Evolutionary conservation across 1,284 basidiomycete species (phyloP).

Genomic region (Cryptococcus sp.): DNA sequence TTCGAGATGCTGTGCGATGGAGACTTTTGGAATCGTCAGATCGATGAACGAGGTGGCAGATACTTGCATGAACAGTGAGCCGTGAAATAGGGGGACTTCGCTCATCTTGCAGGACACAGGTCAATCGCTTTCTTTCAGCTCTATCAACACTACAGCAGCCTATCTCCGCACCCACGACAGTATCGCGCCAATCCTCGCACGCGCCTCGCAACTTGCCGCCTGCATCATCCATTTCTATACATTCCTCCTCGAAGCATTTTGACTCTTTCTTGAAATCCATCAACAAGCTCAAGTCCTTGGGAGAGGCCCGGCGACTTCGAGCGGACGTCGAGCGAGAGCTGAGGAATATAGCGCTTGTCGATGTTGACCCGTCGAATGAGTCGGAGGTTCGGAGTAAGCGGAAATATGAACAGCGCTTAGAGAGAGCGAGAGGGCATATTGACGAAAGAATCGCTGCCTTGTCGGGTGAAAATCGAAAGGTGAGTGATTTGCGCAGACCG

Average conservation of each 20-base stretch:
- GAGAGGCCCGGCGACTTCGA: conserved; percentile 83
- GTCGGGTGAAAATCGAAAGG: conserved; percentile 51
- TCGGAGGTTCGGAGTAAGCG: conserved; percentile 30
- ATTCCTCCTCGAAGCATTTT: conserved; percentile 61
- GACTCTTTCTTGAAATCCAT: conserved; percentile 85
- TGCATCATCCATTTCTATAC: conserved; percentile 25
- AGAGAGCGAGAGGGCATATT: conserved; percentile 76
- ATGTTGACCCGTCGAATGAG: conserved; percentile 5
- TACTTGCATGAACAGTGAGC: conserved; percentile 42
- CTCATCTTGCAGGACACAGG: conserved; percentile 45
- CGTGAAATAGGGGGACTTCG: background rate
- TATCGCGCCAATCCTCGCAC: conserved; percentile 1
- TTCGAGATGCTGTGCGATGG: conserved; percentile 91
- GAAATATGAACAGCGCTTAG: conserved; percentile 80
- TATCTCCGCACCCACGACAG: too few relatives aligned
- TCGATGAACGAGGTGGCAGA: conserved; percentile 61
- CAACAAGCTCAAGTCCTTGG: conserved; percentile 67
- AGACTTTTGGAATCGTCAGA: conserved; percentile 91
- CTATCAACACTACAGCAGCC: conserved; percentile 37
- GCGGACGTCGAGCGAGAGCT: conserved; percentile 87
- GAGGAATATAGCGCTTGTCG: conserved; percentile 55
- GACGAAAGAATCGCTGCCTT: conserved; percentile 78
- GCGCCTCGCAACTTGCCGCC: background rate
- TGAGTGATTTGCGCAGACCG: background rate
- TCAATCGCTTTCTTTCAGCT: conserved; percentile 53